These are phyloP conservation scores for Microbotryum silenes-acaulis DNA, from an alignment of 1,284 basidiomycete genomes.

Conservation along the genomic window DNA sequence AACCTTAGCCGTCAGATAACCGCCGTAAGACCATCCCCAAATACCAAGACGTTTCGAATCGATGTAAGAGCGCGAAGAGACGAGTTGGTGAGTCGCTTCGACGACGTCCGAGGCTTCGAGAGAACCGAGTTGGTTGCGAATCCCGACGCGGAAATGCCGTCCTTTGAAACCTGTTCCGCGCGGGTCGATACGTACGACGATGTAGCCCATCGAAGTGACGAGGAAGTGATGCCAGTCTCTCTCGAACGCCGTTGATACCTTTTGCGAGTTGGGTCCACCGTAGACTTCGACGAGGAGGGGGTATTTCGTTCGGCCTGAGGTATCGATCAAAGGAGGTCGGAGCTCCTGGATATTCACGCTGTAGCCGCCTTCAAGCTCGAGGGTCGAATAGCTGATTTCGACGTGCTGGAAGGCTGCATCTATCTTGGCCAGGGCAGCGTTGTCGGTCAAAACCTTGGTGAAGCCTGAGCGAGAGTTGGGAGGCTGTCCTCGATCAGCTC, in stretches of 20 bases:
- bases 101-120: conserved; percentile 83
- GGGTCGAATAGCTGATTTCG: conserved; percentile 58
- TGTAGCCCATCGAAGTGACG: conserved; percentile 70
- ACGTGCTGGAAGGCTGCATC: conserved; percentile 64
- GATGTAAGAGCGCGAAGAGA: conserved; percentile 37
- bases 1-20: conserved; percentile 84
- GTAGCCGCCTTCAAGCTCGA: conserved; percentile 39
- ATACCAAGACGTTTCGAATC: conserved; percentile 79
- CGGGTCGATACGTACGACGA: conserved; percentile 81
- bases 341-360: conserved; percentile 51
- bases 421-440: conserved; percentile 63
- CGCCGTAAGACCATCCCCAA: conserved; percentile 94
- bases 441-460: conserved; percentile 61
- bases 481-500: too few species aligned
- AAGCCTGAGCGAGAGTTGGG: conserved; percentile 45
- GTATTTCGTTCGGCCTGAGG: conserved; percentile 83
- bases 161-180: conserved; percentile 83
- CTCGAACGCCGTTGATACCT: conserved; percentile 57
- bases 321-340: conserved; percentile 83
- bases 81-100: conserved; percentile 52
- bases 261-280: conserved; percentile 80
- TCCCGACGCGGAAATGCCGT: conserved; percentile 66
- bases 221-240: conserved; percentile 84
- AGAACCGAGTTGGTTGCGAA: conserved; percentile 75
- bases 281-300: conserved; percentile 82